These are phyloP conservation scores for Pythium insidiosum DNA, from an alignment of 352 stramenopile genomes.

Conservation along the genomic window DNA sequence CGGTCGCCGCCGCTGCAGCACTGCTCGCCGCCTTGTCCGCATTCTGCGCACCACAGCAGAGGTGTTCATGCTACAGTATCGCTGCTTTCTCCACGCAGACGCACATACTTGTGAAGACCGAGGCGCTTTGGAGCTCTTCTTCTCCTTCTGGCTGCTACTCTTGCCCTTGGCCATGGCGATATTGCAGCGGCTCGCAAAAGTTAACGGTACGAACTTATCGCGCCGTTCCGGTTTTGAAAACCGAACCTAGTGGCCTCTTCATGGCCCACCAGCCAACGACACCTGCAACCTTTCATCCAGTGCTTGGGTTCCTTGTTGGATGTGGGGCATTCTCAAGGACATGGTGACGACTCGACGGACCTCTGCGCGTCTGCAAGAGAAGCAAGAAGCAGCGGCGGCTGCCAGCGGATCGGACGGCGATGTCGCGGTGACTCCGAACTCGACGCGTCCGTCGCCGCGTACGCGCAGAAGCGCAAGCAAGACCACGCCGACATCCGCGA, in stretches of 20 bases:
- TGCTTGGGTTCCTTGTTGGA: too few species aligned
- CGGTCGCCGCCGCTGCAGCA: too few species aligned
- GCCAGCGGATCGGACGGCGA: conserved; percentile 8
- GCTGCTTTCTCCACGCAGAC: too few species aligned
- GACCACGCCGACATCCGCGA: conserved; percentile 7
- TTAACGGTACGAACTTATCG: too few species aligned
- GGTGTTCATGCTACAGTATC: too few species aligned
- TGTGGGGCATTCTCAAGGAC: conserved; percentile 19
- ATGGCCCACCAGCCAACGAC: conserved; percentile 13
- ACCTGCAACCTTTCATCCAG: not conserved
- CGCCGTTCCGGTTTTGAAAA: not conserved
- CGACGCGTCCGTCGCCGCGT: not conserved
- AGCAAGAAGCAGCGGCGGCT: conserved; percentile 8
- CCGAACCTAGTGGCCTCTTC: conserved; percentile 12
- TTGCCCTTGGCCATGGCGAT: conserved; percentile 16
- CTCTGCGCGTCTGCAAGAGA: conserved; percentile 51
- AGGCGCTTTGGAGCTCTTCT: not conserved
- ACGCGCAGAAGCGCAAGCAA: conserved; percentile 11
- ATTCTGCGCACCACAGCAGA: too few species aligned
- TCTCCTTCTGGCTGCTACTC: conserved; percentile 7
- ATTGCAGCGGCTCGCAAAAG: too few species aligned
- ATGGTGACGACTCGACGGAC: conserved; percentile 66
- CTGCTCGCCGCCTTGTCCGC: too few species aligned
- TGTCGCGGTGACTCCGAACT: conserved; percentile 11
- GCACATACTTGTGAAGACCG: not conserved